phyloP scores from a whole-genome alignment of 2,329 filamentous ascomycete species.

The Fusarium neocosmosporiellum region DNA sequence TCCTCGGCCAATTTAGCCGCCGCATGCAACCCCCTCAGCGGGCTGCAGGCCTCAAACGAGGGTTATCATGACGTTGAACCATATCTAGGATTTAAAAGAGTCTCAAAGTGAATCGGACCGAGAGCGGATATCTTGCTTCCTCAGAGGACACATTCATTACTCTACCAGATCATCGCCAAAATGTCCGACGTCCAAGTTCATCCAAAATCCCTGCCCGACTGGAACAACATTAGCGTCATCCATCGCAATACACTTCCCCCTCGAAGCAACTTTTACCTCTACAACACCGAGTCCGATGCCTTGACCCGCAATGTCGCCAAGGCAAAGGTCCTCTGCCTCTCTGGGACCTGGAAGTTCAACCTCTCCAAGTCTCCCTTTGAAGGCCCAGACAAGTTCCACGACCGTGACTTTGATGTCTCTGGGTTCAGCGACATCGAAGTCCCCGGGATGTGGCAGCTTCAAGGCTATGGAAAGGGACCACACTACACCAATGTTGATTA shows the following conservation, averaged over 20 bases:
- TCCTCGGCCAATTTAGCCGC: not conserved
- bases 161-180: not conserved
- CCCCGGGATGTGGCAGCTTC: conserved; percentile 33
- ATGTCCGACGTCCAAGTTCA: not conserved
- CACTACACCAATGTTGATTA: conserved; percentile 75
- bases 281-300: not conserved
- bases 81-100: not conserved
- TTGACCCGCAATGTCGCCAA: not conserved
- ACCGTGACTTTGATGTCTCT: not conserved
- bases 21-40: not conserved
- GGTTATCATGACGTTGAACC: not conserved
- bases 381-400: not conserved
- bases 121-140: not conserved
- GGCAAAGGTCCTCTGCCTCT: not conserved
- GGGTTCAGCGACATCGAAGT: not conserved
- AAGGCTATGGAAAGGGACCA: conserved; percentile 65
- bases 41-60: not conserved
- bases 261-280: not conserved
- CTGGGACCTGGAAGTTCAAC: not conserved
- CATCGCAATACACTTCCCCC: not conserved
- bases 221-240: not conserved
- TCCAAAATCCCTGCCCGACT: not conserved
- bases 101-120: not conserved
- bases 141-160: not conserved
- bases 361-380: not conserved